Percentiles rank a stretch among this genome's conserved stretches.
phyloP scores from a whole-genome alignment of 23 red algal species.

The Gracilaria vermiculophylla region DNA sequence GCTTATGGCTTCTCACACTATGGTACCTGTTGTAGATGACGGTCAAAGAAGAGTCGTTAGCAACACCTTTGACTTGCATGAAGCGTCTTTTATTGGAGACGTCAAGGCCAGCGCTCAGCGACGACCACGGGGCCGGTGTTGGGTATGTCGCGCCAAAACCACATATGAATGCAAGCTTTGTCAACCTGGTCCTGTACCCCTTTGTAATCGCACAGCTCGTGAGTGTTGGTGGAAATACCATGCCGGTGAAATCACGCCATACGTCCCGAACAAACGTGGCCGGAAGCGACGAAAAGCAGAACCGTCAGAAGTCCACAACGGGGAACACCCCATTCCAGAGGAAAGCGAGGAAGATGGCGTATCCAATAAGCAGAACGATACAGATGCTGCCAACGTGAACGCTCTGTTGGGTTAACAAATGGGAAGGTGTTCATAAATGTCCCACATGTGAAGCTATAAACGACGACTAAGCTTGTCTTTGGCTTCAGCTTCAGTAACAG shows the following conservation, averaged over 20 bases:
- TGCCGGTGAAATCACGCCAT: constrained; percentile 67
- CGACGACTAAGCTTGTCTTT: neutral
- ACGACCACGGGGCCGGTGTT: constrained; percentile 63
- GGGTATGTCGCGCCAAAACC: constrained; percentile 75
- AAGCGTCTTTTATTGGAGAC: constrained; percentile 74
- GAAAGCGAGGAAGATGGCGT: constrained; percentile 54
- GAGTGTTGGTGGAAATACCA: constrained; percentile 86
- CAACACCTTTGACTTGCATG: constrained; percentile 60
- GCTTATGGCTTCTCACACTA: constrained; percentile 42
- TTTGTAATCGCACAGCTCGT: constrained; percentile 64
- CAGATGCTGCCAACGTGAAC: constrained; percentile 38
- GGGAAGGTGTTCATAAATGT: neutral
- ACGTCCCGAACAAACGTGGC: constrained; percentile 69
- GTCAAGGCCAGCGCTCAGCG: constrained; percentile 65
- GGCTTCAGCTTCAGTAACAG: too few species aligned
- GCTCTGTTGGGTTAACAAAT: constrained; percentile 22
- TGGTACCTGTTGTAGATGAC: constrained; percentile 65
- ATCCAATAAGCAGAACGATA: constrained; percentile 13
- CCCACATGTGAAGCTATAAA: neutral
- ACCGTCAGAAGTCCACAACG: constrained; percentile 29
- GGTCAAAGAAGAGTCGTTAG: constrained; percentile 29
- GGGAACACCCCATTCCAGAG: constrained; percentile 6
- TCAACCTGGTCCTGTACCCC: constrained; percentile 61
- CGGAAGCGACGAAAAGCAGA: constrained; percentile 60
- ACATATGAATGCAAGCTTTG: constrained; percentile 81